Conservation (phyloP, 106 monocot species). For the Triglochin maritima region DNA sequence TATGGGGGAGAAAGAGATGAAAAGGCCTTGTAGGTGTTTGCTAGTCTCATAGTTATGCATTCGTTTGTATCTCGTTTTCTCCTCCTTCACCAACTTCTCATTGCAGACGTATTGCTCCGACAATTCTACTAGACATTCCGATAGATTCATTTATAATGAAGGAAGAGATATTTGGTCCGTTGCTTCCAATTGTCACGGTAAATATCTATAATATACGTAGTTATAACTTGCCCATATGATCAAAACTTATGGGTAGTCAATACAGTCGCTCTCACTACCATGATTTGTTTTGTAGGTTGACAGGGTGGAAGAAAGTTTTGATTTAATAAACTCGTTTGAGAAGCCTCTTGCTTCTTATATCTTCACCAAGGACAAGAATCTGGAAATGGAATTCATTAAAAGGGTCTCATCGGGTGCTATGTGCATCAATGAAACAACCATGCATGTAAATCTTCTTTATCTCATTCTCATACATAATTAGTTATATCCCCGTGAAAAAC, state of each 20-base stretch:
- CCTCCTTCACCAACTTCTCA: not conserved
- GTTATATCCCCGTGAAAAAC: constrained; percentile 39
- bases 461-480: constrained; percentile 52
- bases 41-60: not conserved
- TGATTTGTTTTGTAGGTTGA: constrained; percentile 11
- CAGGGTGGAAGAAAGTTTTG: constrained; percentile 24
- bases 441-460: constrained; percentile 26
- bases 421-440: constrained; percentile 28
- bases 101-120: constrained; percentile 29
- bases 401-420: constrained; percentile 16
- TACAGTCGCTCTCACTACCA: not conserved
- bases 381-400: constrained; percentile 21
- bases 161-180: constrained; percentile 23
- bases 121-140: constrained; percentile 27
- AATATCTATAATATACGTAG: not conserved
- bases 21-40: constrained; percentile 20
- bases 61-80: not conserved
- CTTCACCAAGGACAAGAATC: constrained; percentile 33
- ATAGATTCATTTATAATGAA: constrained; percentile 30
- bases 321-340: constrained; percentile 17
- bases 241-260: not conserved
- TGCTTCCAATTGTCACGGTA: constrained; percentile 31
- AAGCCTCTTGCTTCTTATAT: constrained; percentile 41
- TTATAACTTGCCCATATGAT: not conserved
- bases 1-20: constrained; percentile 32